phyloP scores from a whole-genome alignment of 2,329 filamentous ascomycete genomes.

The Rhinocladiella mackenziei region DNA sequence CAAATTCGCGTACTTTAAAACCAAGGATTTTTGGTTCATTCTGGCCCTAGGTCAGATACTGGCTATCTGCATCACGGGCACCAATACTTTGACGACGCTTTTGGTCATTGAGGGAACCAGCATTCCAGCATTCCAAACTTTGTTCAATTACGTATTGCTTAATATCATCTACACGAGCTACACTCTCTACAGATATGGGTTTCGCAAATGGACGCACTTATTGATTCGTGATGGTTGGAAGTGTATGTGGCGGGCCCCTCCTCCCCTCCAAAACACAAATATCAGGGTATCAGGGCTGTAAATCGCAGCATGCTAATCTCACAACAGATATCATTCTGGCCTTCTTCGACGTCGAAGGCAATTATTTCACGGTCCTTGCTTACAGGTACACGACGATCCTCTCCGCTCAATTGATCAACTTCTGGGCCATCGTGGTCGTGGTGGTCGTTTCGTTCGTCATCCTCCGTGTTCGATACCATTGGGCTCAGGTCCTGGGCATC shows the following conservation, averaged over 20 bases:
- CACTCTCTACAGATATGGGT: constrained; percentile 75
- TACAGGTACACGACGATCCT: constrained; percentile 91
- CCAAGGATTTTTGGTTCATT: constrained; percentile 82
- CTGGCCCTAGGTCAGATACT: constrained; percentile 77
- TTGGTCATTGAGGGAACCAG: constrained; percentile 65
- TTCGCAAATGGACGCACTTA: constrained; percentile 63
- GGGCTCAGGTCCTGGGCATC: constrained; percentile 80
- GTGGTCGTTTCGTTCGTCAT: constrained; percentile 78
- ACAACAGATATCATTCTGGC: constrained; percentile 71
- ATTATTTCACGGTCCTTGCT: constrained; percentile 95
- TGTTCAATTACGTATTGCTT: constrained; percentile 90
- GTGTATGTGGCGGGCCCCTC: constrained; percentile 45
- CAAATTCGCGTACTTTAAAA: constrained; percentile 67
- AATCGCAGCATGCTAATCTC: neutral
- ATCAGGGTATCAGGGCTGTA: neutral
- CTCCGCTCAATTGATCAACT: constrained; percentile 92
- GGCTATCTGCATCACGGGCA: constrained; percentile 83
- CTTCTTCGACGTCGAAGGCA: constrained; percentile 92
- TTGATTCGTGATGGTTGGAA: constrained; percentile 77
- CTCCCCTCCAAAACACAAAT: too few relatives aligned
- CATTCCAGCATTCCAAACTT: constrained; percentile 90
- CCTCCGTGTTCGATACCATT: constrained; percentile 83
- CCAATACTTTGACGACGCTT: constrained; percentile 83
- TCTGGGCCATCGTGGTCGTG: constrained; percentile 95
- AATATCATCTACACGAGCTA: constrained; percentile 75